Base-by-base conservation (phyloP, 306 rosid species). In the Fagus sylvatica region DNA sequence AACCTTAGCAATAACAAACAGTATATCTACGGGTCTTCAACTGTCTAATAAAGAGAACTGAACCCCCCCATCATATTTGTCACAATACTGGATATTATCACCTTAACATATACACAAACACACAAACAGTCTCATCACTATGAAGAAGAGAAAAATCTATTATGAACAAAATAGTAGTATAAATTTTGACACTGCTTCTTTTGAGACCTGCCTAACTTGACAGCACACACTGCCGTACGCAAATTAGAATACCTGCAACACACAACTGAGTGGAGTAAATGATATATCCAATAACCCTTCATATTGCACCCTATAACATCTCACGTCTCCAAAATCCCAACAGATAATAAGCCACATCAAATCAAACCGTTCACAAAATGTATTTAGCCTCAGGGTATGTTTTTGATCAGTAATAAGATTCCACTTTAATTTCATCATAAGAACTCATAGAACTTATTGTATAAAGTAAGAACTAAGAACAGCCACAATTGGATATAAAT, bases 131-230 rank as follows among this genome's bases (percentile, higher is more conserved):
- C 68, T 75, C 41, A 51, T 49, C 77, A 51, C 57, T 33, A 40
- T 65, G 60, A 79, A 40, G 41, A 19, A 75, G 62, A 73, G 77
- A 76, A 67, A 46, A 73, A 72, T 73, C 57, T 69, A 75, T 51
- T 73, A 69, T 33, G 2, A 73, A 5, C 22, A 22, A 56, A 66
- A 33, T 28, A 34, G 59, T 72, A 41, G 41, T 36, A 48, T 74
- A 41, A 75, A 72, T 37, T 37, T 60, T 42, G 46, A 71, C 13
- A 62, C 40, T 22, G 57, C 74, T 69, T 79, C 69, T 74, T 22
- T 39, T 46, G 67, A 34, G 30, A 48, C 65, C 71, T 72, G 59
- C 71, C 66, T 33, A 41, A 36, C 64, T 72, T 62, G 40, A 69
- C 34, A 33, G 59, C 79, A 72, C 57, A 67, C 7, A 71, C 51